A percentile compares a stretch with the other conserved stretches of the same genome.
phyloP scores from a whole-genome alignment of 2,329 filamentous ascomycete genomes.

The Cordyceps militaris region DNA sequence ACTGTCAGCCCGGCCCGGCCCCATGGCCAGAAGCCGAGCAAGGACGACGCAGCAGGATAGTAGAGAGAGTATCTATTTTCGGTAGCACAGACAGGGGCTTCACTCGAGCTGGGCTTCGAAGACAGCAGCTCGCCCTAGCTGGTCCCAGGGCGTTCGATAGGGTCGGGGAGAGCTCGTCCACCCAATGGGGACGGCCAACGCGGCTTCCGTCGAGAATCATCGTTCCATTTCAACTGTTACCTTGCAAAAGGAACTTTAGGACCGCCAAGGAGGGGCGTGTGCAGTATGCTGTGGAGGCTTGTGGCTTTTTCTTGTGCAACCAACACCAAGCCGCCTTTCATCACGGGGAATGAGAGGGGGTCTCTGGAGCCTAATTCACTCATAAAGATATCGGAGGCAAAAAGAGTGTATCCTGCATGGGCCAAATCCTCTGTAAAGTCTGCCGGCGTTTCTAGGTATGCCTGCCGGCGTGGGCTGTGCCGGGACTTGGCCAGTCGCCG shows the following conservation, averaged over 20 bases:
- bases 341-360: background rate
- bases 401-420: background rate
- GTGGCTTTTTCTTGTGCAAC: constrained; percentile 7
- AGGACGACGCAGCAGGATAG: background rate
- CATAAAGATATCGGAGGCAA: background rate
- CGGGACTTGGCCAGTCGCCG: background rate
- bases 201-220: background rate
- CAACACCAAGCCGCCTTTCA: constrained; percentile 4
- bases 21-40: background rate
- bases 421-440: background rate
- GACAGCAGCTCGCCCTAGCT: background rate
- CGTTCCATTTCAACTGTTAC: background rate
- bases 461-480: background rate
- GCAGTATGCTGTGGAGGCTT: background rate
- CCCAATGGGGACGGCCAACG: background rate
- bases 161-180: background rate
- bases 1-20: background rate
- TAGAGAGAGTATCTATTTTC: background rate
- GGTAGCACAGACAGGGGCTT: background rate
- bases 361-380: background rate
- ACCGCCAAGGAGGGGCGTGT: constrained; percentile 3
- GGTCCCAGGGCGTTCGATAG: background rate
- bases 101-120: background rate
- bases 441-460: background rate
- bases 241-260: background rate